Evolutionary conservation across 1,284 basidiomycete genomes (phyloP).

Genomic region (Naganishia liquefaciens): DNA sequence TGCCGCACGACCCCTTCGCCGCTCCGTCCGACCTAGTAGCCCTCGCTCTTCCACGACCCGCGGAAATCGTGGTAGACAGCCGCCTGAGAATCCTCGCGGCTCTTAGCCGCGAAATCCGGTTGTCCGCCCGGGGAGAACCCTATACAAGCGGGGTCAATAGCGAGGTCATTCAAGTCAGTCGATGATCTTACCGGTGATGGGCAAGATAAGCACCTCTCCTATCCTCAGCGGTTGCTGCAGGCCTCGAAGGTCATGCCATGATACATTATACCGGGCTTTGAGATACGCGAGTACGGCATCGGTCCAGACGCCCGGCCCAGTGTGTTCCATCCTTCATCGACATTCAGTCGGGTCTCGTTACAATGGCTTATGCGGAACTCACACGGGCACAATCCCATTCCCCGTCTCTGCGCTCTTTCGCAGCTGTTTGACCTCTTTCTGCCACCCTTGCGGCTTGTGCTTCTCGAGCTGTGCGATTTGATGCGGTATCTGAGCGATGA

Average conservation of each 20-base stretch:
- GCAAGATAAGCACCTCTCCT: conserved; percentile 52
- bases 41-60: conserved; percentile 22
- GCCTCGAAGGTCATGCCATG: conserved; percentile 50
- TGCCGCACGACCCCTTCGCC: too few species aligned
- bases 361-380: neutral
- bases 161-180: neutral
- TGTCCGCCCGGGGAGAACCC: conserved; percentile 50
- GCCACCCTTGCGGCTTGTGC: conserved; percentile 1
- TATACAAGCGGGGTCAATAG: neutral
- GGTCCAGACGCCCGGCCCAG: conserved; percentile 42
- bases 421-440: conserved; percentile 27
- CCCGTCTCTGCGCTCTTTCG: conserved; percentile 32
- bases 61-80: conserved; percentile 42
- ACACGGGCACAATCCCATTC: conserved; percentile 31
- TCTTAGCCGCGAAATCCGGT: conserved; percentile 42
- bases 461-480: conserved; percentile 10
- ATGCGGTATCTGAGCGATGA: conserved; percentile 34
- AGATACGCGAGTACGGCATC: conserved; percentile 42
- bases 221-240: conserved; percentile 49
- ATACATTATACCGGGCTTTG: conserved; percentile 47
- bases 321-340: conserved; percentile 51
- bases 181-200: conserved; percentile 41
- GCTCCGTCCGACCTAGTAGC: neutral
- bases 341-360: neutral
- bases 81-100: conserved; percentile 42